Evolutionary conservation across 1,284 basidiomycete species (phyloP).

Genomic region (Agroathelia rolfsii): DNA sequence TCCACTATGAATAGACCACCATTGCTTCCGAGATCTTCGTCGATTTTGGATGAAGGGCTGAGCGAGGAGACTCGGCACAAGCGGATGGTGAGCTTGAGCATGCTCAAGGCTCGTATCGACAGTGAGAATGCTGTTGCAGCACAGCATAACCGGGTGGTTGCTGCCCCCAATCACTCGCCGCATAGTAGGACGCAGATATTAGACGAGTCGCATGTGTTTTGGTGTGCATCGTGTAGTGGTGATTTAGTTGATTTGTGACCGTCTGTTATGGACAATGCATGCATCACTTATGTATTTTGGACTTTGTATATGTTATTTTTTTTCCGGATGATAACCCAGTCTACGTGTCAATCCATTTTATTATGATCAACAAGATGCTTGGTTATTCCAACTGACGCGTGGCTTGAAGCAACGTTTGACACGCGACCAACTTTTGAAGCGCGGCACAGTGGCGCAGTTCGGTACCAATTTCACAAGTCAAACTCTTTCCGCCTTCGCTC

Average conservation of each 20-base stretch:
- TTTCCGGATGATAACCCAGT: too few species aligned
- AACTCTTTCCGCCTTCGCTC: too few species aligned
- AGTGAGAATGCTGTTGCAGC: conserved; percentile 48
- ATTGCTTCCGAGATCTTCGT: conserved; percentile 36
- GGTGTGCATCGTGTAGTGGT: conserved; percentile 72
- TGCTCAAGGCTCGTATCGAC: conserved; percentile 84
- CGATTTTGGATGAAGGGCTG: conserved; percentile 54
- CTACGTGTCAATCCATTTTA: too few species aligned
- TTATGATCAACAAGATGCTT: conserved; percentile 1
- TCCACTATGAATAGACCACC: conserved; percentile 27
- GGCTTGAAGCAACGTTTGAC: background rate
- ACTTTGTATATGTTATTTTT: too few species aligned
- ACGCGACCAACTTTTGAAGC: too few species aligned
- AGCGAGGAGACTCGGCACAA: conserved; percentile 75
- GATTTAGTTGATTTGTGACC: conserved; percentile 70
- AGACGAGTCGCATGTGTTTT: conserved; percentile 78
- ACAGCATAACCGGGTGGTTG: conserved; percentile 12
- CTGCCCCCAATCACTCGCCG: conserved; percentile 5
- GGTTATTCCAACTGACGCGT: conserved; percentile 1
- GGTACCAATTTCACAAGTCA: too few species aligned
- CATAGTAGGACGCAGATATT: conserved; percentile 52
- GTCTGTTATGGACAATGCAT: too few species aligned
- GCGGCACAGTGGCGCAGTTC: too few species aligned
- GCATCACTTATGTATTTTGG: too few species aligned
- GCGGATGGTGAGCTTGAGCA: conserved; percentile 74